Evolutionary conservation across 805 yeast species (phyloP).

Genomic region (Saccharomyces cerevisiae): DNA sequence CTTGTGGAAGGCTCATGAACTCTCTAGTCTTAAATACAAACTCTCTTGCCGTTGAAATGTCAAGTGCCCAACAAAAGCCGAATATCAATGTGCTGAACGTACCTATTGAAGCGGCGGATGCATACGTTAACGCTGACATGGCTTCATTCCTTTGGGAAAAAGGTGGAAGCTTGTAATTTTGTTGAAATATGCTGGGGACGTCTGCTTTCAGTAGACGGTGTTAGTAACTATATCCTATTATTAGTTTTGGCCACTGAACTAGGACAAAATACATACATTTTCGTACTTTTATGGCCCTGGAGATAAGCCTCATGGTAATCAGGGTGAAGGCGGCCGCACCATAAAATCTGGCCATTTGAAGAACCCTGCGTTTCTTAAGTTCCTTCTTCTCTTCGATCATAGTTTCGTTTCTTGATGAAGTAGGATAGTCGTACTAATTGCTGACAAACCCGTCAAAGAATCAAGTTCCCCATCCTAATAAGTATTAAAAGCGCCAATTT

Average conservation of each 20-base stretch:
- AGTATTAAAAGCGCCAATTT: neutral
- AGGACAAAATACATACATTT: constrained; percentile 38
- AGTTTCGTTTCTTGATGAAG: neutral
- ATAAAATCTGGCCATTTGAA: constrained; percentile 64
- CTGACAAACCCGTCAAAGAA: neutral
- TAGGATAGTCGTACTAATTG: neutral
- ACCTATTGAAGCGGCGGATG: constrained; percentile 63
- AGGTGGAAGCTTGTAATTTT: constrained; percentile 78
- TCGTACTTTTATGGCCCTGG: constrained; percentile 63
- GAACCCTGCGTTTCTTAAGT: constrained; percentile 54
- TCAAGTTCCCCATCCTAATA: constrained; percentile 6
- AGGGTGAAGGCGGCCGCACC: constrained; percentile 68
- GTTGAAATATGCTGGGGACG: constrained; percentile 68
- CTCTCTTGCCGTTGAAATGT: constrained; percentile 58
- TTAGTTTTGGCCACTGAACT: neutral
- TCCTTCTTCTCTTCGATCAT: constrained; percentile 17
- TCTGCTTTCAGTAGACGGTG: constrained; percentile 24
- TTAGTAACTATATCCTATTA: too few relatives aligned
- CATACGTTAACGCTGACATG: constrained; percentile 72
- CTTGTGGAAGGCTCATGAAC: neutral
- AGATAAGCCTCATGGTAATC: constrained; percentile 63
- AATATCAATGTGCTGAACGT: constrained; percentile 62
- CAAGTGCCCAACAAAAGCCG: constrained; percentile 72
- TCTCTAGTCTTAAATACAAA: constrained; percentile 29
- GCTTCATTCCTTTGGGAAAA: constrained; percentile 78